Base-by-base conservation (phyloP, 2,329 filamentous ascomycete genomes). In the Aspergillus fumigatiaffinis region DNA sequence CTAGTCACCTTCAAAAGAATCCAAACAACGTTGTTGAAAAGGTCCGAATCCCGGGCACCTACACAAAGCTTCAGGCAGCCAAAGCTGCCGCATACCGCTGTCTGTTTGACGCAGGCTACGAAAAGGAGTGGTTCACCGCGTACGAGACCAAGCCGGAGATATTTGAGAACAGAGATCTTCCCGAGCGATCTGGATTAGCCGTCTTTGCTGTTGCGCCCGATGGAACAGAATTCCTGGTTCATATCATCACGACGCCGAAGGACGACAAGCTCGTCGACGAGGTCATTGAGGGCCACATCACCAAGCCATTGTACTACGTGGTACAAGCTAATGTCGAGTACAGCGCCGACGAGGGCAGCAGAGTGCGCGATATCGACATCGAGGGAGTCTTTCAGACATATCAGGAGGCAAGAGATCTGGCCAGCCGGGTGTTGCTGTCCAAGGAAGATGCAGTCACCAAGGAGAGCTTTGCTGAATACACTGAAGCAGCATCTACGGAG, bases 51-150 rank as follows among this genome's bases (percentile, higher is more conserved):
- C 60, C 60, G 9, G 67, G 63, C 2, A 68, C 64, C 17, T 71
- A 66, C 55, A 63, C 60, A 32, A 62, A 59, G 2, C 58, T 67
- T 3, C 48, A 50, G 17, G 61, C 66, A 1, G 67, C 67, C 56
- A 68, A 68, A 47, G 59, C 55, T 4, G 64, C 60, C 0, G 68
- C 68, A 2, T 66, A 71, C 61, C 61, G 55, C 51, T 63, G 59
- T n/a, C 60, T 71, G n/a, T 68, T 66, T 58, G 66, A 68, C 12
- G 68, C 66, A 4, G 68, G 68, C 3, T 71, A 69, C 50, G 64
- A 69, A 26, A 52, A 58, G n/a, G 67, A 70, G 53, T 69, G 60
- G 60, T 70, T 71, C 56, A 52, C 57, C 10, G 46, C 58, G 17
- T 71, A 69, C 56, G 64, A 66, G 9, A 62, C 60, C 21, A 61